These are phyloP conservation scores for Litchi chinensis DNA, from an alignment of 345 rosid genomes.

Conservation along the genomic window DNA sequence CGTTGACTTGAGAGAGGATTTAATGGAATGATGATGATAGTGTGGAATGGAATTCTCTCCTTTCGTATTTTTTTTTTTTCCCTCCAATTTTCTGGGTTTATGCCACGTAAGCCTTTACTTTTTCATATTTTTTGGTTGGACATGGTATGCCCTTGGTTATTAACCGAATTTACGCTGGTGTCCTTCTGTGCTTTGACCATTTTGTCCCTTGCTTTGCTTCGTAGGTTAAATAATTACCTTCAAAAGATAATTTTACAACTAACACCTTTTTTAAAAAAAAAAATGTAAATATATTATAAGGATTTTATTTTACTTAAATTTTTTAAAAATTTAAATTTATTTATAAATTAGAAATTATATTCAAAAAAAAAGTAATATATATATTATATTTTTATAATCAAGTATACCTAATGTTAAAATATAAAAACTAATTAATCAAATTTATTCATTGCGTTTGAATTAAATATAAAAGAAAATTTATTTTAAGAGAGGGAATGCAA, in stretches of 20 bases:
- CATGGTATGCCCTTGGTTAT: neutral
- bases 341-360: no score
- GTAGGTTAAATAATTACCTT: neutral
- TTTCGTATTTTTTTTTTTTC: neutral
- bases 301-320: no score
- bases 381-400: no score
- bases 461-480: no score
- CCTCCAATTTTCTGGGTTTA: neutral
- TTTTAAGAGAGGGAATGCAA: no score
- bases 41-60: neutral
- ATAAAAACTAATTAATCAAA: no score
- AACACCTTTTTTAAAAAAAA: no score
- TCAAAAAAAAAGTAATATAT: no score
- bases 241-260: neutral
- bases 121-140: neutral
- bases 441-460: no score
- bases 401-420: no score
- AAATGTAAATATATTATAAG: no score
- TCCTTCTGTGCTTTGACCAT: neutral
- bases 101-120: conserved; percentile 8
- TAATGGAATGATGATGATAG: neutral
- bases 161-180: neutral
- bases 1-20: neutral
- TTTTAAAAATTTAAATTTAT: no score
- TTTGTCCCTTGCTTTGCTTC: neutral